Evolutionary conservation across 345 rosid genomes (phyloP).

Genomic region (Corymbia maculata): DNA sequence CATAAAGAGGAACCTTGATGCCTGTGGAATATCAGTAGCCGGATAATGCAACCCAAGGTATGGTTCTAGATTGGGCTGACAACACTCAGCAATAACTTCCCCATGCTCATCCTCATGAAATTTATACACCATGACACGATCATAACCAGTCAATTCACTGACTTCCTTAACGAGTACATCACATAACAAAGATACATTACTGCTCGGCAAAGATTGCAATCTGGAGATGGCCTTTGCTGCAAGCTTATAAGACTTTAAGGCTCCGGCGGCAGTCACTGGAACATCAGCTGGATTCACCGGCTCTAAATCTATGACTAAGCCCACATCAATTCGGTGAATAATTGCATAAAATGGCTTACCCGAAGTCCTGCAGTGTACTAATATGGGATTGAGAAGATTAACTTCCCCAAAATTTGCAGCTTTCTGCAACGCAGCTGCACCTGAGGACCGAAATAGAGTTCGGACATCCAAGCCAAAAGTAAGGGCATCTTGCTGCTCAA

Average conservation of each 20-base stretch:
- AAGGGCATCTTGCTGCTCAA: constrained; percentile 59
- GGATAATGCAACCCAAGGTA: constrained; percentile 81
- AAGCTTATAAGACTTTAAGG: constrained; percentile 70
- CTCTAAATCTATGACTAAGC: constrained; percentile 72
- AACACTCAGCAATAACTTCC: constrained; percentile 70
- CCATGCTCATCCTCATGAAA: constrained; percentile 93
- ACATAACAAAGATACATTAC: constrained; percentile 41
- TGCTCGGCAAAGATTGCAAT: constrained; percentile 67
- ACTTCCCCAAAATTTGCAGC: constrained; percentile 61
- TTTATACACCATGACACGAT: constrained; percentile 78
- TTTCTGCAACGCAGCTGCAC: constrained; percentile 59
- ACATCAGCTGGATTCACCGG: constrained; percentile 76
- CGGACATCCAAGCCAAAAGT: constrained; percentile 52
- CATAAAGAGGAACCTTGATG: constrained; percentile 77
- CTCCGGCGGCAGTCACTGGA: constrained; percentile 79
- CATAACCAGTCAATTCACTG: constrained; percentile 67
- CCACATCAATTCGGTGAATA: constrained; percentile 67
- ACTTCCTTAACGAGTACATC: constrained; percentile 74
- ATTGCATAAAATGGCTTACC: constrained; percentile 79
- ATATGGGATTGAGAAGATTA: constrained; percentile 59
- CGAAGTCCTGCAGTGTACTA: constrained; percentile 52
- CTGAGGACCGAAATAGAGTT: constrained; percentile 49
- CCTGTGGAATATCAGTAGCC: constrained; percentile 87
- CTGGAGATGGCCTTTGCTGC: constrained; percentile 80
- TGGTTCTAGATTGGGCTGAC: constrained; percentile 46